Evolutionary conservation across 1,139 yeast species (phyloP).

Genomic region (Sugiyamaella sp.): DNA sequence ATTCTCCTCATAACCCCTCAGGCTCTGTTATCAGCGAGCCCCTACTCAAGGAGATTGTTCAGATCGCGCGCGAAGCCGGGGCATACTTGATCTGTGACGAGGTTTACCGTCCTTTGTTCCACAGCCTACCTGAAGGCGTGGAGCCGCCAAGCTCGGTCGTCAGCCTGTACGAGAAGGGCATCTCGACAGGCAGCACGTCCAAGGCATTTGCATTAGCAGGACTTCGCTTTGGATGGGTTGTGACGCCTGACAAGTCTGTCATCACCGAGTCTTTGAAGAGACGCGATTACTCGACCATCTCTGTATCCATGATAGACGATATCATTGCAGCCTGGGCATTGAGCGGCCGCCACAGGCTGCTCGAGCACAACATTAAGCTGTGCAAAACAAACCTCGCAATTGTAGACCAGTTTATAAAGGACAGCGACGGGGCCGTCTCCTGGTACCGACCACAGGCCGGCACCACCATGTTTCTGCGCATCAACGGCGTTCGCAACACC

Average conservation of each 20-base stretch:
- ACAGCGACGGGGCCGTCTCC: constrained; percentile 43
- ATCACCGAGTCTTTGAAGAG: constrained; percentile 46
- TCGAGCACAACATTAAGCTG: constrained; percentile 47
- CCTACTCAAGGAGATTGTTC: constrained; percentile 45
- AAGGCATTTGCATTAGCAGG: constrained; percentile 62
- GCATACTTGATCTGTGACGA: constrained; percentile 55
- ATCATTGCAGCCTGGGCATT: constrained; percentile 52
- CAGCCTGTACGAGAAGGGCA: constrained; percentile 49
- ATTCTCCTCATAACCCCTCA: constrained; percentile 61
- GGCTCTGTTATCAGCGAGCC: constrained; percentile 51
- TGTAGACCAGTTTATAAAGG: constrained; percentile 44
- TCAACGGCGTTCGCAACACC: constrained; percentile 43
- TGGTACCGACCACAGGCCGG: constrained; percentile 56
- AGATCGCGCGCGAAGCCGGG: constrained; percentile 45
- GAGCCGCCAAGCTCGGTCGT: constrained; percentile 48
- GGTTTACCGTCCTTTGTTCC: constrained; percentile 59
- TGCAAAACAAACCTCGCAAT: constrained; percentile 47
- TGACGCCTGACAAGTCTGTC: constrained; percentile 43
- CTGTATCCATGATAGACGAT: constrained; percentile 56
- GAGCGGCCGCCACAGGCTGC: constrained; percentile 41
- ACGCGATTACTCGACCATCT: constrained; percentile 58
- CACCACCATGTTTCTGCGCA: constrained; percentile 50
- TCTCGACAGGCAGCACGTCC: constrained; percentile 57
- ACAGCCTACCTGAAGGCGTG: constrained; percentile 39
- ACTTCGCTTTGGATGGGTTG: constrained; percentile 58